These are phyloP conservation scores for Trypanosoma cruzi DNA, from an alignment of 208 protist species.

Conservation along the genomic window DNA sequence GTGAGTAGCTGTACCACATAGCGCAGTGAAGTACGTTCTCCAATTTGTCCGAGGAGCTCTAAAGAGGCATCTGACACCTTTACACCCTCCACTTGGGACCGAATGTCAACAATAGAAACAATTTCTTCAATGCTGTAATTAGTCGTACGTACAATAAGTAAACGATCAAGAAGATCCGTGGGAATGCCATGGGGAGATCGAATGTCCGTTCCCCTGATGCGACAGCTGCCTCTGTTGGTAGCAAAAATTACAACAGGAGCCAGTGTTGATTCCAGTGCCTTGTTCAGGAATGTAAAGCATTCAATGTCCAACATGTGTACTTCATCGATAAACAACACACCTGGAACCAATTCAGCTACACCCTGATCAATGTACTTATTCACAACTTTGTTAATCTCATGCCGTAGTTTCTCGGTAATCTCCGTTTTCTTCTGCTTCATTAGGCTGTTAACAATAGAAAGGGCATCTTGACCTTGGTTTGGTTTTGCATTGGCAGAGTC, in stretches of 20 bases:
- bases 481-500: constrained; percentile 99
- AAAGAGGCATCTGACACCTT: constrained; percentile 94
- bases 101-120: constrained; percentile 95
- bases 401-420: constrained; percentile 99
- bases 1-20: constrained; percentile 99
- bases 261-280: constrained; percentile 99
- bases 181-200: constrained; percentile 99
- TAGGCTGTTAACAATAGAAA: constrained; percentile 97
- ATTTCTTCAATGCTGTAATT: constrained; percentile 98
- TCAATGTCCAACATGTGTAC: constrained; percentile 99
- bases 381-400: constrained; percentile 99
- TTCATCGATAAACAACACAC: constrained; percentile 99
- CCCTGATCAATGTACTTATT: constrained; percentile 99
- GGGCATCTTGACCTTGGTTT: constrained; percentile 97
- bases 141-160: constrained; percentile 99
- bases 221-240: constrained; percentile 99
- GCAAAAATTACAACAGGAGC: constrained; percentile 99
- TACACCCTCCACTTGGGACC: constrained; percentile 96
- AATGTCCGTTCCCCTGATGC: constrained; percentile 98
- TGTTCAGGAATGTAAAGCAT: constrained; percentile 99
- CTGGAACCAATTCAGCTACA: constrained; percentile 99
- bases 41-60: constrained; percentile 91
- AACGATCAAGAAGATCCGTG: constrained; percentile 99
- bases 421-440: constrained; percentile 99
- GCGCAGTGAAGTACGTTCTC: constrained; percentile 94